A percentile compares a stretch with the other conserved stretches of the same genome.
Evolutionary conservation across 805 yeast genomes (phyloP).

Genomic region (Candida railenensis): DNA sequence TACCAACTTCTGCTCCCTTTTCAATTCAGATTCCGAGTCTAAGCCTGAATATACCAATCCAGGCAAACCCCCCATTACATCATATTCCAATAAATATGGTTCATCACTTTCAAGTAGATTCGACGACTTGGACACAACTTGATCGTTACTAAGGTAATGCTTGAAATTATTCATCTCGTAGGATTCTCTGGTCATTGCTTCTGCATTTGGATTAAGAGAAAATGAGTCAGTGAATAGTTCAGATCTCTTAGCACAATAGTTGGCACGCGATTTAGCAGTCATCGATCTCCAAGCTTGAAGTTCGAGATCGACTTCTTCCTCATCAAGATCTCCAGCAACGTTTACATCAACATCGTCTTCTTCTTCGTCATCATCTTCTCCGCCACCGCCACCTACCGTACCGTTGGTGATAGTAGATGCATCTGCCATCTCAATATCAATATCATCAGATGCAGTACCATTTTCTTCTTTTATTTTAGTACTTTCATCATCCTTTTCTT

Average conservation of each 20-base stretch:
- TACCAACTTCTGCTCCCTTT: conserved; percentile 33
- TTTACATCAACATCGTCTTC: conserved; percentile 39
- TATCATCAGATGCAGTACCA: conserved; percentile 16
- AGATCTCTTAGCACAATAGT: conserved; percentile 67
- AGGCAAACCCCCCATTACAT: conserved; percentile 78
- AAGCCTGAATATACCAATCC: conserved; percentile 54
- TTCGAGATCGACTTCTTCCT: conserved; percentile 69
- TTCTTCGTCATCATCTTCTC: conserved; percentile 44
- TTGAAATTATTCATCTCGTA: conserved; percentile 64
- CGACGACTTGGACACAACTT: conserved; percentile 41
- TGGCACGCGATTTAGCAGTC: conserved; percentile 77
- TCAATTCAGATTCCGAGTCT: conserved; percentile 41
- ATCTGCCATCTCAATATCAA: conserved; percentile 27
- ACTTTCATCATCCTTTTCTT: conserved; percentile 8
- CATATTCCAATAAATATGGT: conserved; percentile 78
- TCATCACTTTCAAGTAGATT: conserved; percentile 55
- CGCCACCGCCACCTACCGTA: conserved; percentile 15
- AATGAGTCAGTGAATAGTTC: conserved; percentile 58
- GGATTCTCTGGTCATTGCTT: conserved; percentile 66
- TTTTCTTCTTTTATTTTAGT: conserved; percentile 21
- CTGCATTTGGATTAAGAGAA: conserved; percentile 62
- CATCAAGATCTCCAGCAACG: conserved; percentile 26
- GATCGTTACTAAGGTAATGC: conserved; percentile 40
- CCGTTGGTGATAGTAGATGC: conserved; percentile 9
- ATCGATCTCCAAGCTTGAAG: conserved; percentile 79